Conservation (phyloP, 2,329 filamentous ascomycete genomes). For the Diaporthe aspalathi region DNA sequence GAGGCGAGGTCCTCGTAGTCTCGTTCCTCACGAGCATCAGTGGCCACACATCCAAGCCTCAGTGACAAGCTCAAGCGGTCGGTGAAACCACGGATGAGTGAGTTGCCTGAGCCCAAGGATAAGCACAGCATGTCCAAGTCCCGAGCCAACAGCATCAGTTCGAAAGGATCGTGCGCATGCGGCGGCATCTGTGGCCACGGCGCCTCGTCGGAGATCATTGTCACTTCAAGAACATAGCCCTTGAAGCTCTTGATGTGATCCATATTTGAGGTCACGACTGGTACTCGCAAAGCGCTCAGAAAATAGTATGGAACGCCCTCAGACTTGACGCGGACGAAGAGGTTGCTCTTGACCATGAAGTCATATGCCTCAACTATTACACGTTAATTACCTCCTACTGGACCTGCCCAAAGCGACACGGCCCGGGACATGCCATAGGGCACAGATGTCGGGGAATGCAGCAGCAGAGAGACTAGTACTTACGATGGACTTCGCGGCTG, state of each 20-base stretch:
- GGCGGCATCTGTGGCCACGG: neutral
- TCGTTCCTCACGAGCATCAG: neutral
- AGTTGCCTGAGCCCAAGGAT: accelerated
- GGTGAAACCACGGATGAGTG: neutral
- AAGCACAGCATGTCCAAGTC: neutral
- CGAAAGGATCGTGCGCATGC: neutral
- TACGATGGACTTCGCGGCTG: neutral
- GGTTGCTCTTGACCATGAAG: neutral
- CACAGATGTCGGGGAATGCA: too few relatives aligned
- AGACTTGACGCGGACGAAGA: neutral
- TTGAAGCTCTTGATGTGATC: neutral
- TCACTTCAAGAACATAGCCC: neutral
- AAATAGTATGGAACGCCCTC: neutral
- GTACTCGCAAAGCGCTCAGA: too few relatives aligned
- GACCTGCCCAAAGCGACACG: too few relatives aligned
- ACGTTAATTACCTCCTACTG: too few relatives aligned
- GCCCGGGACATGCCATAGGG: too few relatives aligned
- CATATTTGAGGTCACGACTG: neutral
- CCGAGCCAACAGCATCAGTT: neutral
- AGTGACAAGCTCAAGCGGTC: neutral
- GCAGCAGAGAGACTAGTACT: too few relatives aligned
- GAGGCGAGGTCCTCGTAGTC: neutral
- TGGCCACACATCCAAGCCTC: neutral
- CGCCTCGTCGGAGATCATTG: too few relatives aligned
- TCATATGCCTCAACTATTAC: neutral